phyloP scores from a whole-genome alignment of 805 yeast species.

The Cyberlindnera nakhonratchasimensis region DNA sequence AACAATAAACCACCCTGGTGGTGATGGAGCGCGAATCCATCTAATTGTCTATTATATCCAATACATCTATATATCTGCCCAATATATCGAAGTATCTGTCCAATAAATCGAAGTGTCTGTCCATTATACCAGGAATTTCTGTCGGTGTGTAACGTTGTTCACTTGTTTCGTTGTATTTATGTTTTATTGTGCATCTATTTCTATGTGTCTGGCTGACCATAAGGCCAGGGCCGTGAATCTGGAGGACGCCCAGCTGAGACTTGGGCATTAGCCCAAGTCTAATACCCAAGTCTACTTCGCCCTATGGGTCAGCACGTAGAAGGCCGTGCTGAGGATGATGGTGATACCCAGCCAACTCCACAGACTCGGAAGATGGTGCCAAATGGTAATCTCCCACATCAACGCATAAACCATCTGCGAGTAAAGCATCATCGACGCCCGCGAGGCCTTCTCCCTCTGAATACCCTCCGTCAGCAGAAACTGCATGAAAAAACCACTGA shows the following conservation, averaged over 20 bases:
- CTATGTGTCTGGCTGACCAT: too few species aligned
- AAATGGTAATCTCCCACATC: constrained; percentile 66
- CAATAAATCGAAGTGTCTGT: too few species aligned
- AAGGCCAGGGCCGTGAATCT: too few species aligned
- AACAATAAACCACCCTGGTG: constrained; percentile 15
- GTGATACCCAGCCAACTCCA: constrained; percentile 67
- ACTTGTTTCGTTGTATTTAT: too few species aligned
- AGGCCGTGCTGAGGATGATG: constrained; percentile 64
- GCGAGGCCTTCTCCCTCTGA: constrained; percentile 75
- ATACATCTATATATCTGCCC: too few species aligned
- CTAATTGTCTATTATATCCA: too few species aligned
- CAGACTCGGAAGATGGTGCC: constrained; percentile 68
- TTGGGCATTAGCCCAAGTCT: too few species aligned
- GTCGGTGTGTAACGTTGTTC: too few species aligned
- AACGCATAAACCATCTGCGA: constrained; percentile 77
- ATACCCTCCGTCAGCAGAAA: constrained; percentile 76
- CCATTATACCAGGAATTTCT: too few species aligned
- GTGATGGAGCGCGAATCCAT: constrained; percentile 7
- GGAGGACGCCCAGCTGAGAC: too few species aligned
- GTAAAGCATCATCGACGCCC: constrained; percentile 72
- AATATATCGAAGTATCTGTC: too few species aligned
- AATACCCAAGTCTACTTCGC: not conserved
- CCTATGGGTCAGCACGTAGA: constrained; percentile 53
- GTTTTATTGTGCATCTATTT: too few species aligned
- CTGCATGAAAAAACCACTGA: constrained; percentile 82